Evolutionary conservation across 2,329 filamentous ascomycete genomes (phyloP), one percentile per base, ranked within the genome.

Genomic region (Xylariales sp.): DNA sequence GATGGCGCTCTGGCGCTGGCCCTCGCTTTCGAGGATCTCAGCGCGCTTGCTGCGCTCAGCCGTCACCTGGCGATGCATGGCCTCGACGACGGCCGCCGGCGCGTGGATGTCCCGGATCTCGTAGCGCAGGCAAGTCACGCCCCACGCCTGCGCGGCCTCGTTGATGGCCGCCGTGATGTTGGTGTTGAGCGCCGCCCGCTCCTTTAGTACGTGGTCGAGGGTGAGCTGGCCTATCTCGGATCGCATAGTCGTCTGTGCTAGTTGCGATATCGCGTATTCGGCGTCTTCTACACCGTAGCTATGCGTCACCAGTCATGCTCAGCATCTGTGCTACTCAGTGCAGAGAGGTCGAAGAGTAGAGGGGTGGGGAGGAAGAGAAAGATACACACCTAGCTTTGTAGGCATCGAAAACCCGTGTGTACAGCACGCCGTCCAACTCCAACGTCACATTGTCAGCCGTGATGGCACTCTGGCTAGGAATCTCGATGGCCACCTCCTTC

Each of bases 161-260:
- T 98, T 98, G 75, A 98, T 97, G 31, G 93, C 91, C 43, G 88
- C 84, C n/a, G 93, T 97, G 62, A 98, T 98, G 69, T 98, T 97
- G 51, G 82, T 89, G 73, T 98, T 98, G 52, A 98, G 82, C 15
- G 89, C 88, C 3, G 90, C 88, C 50, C 93, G 88, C 74, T 98
- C 93, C 64, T 97, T 97, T 44, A 98, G 78, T 32, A 98, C 93
- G 67, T 98, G 91, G 66, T 98, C 93, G 55, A 98, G 85, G 1
- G 88, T 87, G 46, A 98, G 76, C 65, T 97, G 93, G 50, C 93
- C 93, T 56, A 98, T 98, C 66, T 98, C 93, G 58, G 86, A 94
- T 57, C 93, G 88, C 93, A 98, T 98, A 1, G 93, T 97, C 9
- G 93, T 98, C 69, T 98, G 93, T 12, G 93, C 93, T 34, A 98